Conservation (phyloP, 371 early-diverging fungal species). For the Rhizomucor pusillus region DNA sequence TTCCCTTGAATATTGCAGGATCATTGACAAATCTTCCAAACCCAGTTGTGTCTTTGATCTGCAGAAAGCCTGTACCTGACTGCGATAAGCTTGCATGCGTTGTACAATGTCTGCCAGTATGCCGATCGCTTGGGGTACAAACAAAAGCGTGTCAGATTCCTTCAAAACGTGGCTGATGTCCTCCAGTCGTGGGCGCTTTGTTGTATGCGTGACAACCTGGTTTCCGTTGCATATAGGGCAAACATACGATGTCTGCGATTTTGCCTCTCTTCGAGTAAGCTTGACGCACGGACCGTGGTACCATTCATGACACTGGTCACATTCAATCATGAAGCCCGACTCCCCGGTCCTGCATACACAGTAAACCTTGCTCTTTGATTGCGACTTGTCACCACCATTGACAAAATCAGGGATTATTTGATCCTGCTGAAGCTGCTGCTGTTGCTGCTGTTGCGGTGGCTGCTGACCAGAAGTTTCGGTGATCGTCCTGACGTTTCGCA, state of each 20-base stretch:
- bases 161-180: conserved; percentile 40
- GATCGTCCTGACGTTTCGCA: conserved; percentile 12
- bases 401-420: neutral
- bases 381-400: neutral
- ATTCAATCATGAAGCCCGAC: conserved; percentile 74
- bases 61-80: conserved; percentile 40
- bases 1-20: conserved; percentile 50
- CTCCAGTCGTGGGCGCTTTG: conserved; percentile 47
- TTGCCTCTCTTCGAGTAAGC: conserved; percentile 58
- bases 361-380: conserved; percentile 15
- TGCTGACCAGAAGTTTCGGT: conserved; percentile 1
- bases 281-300: conserved; percentile 75
- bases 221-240: conserved; percentile 68
- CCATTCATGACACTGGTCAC: conserved; percentile 79
- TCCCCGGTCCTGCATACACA: conserved; percentile 66
- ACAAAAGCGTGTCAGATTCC: conserved; percentile 40
- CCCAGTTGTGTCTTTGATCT: conserved; percentile 31
- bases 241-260: conserved; percentile 51
- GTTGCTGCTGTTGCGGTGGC: neutral
- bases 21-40: conserved; percentile 31
- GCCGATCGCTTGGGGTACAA: conserved; percentile 56
- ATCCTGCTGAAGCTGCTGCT: neutral
- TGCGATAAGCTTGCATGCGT: conserved; percentile 26
- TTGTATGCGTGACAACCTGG: conserved; percentile 33
- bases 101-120: conserved; percentile 50